Evolutionary conservation across 2,329 filamentous ascomycete species (phyloP).

Genomic region (Zymoseptoria ardabiliae): DNA sequence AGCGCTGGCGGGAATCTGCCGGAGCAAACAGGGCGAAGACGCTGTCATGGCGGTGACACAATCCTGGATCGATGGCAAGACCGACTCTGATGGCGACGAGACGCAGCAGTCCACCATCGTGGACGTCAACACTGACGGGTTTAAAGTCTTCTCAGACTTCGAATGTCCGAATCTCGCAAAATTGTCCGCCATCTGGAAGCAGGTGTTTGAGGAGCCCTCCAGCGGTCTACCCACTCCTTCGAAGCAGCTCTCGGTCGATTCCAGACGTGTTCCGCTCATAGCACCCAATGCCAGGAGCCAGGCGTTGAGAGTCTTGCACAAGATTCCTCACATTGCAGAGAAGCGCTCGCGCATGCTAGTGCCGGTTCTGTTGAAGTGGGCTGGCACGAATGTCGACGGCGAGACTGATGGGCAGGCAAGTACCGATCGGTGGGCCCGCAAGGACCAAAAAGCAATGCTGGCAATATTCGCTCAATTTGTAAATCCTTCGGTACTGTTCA

Average conservation of each 20-base stretch:
- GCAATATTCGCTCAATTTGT: conserved; percentile 74
- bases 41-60: conserved; percentile 66
- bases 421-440: conserved; percentile 54
- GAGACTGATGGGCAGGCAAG: conserved; percentile 11
- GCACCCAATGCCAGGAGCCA: conserved; percentile 50
- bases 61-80: conserved; percentile 55
- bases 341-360: conserved; percentile 78
- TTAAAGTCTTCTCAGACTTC: conserved; percentile 59
- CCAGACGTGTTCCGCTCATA: conserved; percentile 10
- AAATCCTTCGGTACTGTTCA: conserved; percentile 80
- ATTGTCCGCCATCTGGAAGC: conserved; percentile 47
- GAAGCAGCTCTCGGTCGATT: conserved; percentile 13
- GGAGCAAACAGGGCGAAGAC: conserved; percentile 64
- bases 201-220: conserved; percentile 47
- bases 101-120: conserved; percentile 5
- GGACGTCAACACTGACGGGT: conserved; percentile 19
- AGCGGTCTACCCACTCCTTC: conserved; percentile 17
- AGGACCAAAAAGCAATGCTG: conserved; percentile 78
- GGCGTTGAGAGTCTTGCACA: conserved; percentile 69
- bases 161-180: conserved; percentile 70
- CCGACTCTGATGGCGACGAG: conserved; percentile 33
- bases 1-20: conserved; percentile 66
- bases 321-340: conserved; percentile 70
- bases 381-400: conserved; percentile 40
- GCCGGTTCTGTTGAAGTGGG: conserved; percentile 79